A percentile compares a stretch with the other conserved stretches of the same genome.
Conservation (phyloP, 108 stramenopile genomes). For the Skeletonema menzelii region DNA sequence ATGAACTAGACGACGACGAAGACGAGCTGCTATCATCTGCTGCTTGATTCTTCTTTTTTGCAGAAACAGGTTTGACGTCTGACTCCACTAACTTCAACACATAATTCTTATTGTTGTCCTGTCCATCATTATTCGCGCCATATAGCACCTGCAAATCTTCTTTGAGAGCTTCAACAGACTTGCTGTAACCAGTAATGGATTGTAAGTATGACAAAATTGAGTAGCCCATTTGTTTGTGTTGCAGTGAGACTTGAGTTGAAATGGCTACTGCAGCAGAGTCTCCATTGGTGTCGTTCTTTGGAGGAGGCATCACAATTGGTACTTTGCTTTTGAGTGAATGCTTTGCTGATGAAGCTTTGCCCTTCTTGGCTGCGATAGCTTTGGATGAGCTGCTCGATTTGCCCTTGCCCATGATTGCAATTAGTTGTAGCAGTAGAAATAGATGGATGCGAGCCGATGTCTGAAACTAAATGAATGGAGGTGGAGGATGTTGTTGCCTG, state of each 20-base stretch:
- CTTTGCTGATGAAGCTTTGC: constrained; percentile 11
- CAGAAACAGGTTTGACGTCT: background rate
- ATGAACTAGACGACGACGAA: constrained; percentile 22
- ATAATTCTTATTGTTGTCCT: constrained; percentile 5
- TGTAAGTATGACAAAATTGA: constrained; percentile 37
- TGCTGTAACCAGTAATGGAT: constrained; percentile 27
- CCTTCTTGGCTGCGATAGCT: constrained; percentile 14
- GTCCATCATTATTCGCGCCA: constrained; percentile 5
- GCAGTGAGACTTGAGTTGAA: constrained; percentile 20
- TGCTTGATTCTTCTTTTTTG: constrained; percentile 4
- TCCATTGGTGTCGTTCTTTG: background rate
- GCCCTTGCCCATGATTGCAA: constrained; percentile 10
- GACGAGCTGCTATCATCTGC: constrained; percentile 14
- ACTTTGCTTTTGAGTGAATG: background rate
- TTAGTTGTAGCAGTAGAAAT: background rate
- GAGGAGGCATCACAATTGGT: background rate
- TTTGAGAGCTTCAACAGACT: constrained; percentile 28
- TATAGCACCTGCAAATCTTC: constrained; percentile 44
- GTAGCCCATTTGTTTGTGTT: constrained; percentile 45
- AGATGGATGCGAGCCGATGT: background rate
- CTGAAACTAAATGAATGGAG: background rate
- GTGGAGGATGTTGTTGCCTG: background rate
- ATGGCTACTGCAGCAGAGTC: background rate
- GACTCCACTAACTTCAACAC: constrained; percentile 24
- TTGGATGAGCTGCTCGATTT: constrained; percentile 13